Base-by-base conservation (phyloP, 2,329 filamentous ascomycete species). In the Akanthomyces muscarius region DNA sequence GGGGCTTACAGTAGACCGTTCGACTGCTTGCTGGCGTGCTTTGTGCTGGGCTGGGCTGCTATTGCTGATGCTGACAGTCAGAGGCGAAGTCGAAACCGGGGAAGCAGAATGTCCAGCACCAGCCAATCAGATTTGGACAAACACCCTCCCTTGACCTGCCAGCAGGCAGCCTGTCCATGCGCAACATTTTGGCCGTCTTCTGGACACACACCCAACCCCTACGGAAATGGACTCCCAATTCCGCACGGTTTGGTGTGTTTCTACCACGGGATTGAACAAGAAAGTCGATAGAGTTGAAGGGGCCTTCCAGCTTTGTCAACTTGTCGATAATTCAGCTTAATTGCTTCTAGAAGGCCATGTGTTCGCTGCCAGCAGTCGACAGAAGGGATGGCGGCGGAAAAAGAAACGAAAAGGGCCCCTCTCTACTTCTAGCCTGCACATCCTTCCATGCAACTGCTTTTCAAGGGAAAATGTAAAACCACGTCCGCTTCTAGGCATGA, bases 61-160 rank as follows among this genome's bases (percentile, higher is more conserved):
- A 11, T 33, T 45, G 18, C 44, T 47, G 21, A 57, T 57, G 54
- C 55, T 58, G 55, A 58, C 55, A 23, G 54, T 57, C 42, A 57
- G 28, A 47, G 18, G 21, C 23, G 23, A 14, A 3, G 10, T 18
- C 14, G 8, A 42, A 13, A 5, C 36, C 7, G 14, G 21, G 33
- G 3, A 44, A 8, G 4, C 14, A 41, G 38, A 41, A 28, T 23
- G 30, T 23, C 7, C 5, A 21, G 23, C 53, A 10, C 7, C 14
- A 6, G 6, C 51, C 55, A 58, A 58, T 58, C 28, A 58, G 6
- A 48, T 21, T 42, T 1, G 10, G 10, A 5, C 50, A 44, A 5
- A n/a, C 52, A 10, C 6, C 16, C 38, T 41, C 16, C 4, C 13
- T 21, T 11, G 50, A 21, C 50, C 50, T 21, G 2, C 33, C 33